Evolutionary conservation across 768 basidiomycete genomes (phyloP).

Genomic region (Fistulinella prunicolor): DNA sequence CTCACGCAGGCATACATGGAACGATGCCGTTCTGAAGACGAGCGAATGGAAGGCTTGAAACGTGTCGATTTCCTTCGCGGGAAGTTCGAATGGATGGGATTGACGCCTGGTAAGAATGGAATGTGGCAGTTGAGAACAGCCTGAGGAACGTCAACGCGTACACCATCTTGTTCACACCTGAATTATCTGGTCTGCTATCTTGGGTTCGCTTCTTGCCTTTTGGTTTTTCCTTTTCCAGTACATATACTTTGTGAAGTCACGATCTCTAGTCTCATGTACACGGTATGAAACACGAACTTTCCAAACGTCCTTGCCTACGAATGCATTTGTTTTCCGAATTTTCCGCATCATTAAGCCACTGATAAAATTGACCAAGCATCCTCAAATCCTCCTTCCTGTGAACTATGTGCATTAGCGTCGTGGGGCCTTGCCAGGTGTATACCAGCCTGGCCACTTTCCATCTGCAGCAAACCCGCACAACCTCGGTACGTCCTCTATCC

Average conservation of each 20-base stretch:
- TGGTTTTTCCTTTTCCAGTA: neutral
- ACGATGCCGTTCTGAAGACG: conserved; percentile 39
- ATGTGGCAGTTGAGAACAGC: conserved; percentile 65
- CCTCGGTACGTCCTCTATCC: conserved; percentile 21
- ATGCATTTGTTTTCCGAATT: neutral
- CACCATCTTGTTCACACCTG: neutral
- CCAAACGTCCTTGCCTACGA: neutral
- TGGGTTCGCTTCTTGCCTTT: neutral
- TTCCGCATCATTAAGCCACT: neutral
- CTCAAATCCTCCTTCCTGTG: neutral
- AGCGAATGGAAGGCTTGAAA: conserved; percentile 44
- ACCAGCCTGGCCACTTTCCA: conserved; percentile 22
- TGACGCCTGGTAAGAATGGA: conserved; percentile 52
- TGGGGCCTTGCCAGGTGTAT: conserved; percentile 10
- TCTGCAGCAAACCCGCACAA: conserved; percentile 20
- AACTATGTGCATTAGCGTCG: neutral
- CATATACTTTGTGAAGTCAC: neutral
- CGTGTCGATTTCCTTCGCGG: conserved; percentile 61
- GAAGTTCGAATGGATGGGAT: conserved; percentile 50
- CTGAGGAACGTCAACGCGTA: conserved; percentile 10
- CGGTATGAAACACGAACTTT: conserved; percentile 2
- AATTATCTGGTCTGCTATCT: neutral
- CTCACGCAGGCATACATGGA: conserved; percentile 45
- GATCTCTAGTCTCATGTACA: neutral
- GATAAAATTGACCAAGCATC: neutral